Base-by-base conservation (phyloP, 2,329 filamentous ascomycete species). In the Proliferodiscus dingleyae region DNA sequence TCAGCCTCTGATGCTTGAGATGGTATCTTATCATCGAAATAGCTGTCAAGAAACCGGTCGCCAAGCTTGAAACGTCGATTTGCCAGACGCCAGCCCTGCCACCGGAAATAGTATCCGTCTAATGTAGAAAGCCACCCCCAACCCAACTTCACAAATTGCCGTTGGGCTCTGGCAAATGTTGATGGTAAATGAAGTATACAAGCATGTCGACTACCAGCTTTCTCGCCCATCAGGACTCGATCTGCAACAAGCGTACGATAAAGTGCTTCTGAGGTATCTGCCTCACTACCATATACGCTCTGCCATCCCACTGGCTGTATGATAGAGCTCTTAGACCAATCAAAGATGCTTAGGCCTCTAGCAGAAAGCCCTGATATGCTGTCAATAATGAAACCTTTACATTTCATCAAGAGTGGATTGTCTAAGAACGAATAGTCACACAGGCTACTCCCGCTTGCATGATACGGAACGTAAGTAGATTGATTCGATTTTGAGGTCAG, bases 341-440 rank as follows among this genome's bases (percentile, higher is more conserved):
- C 26, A 23, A 53, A 53, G 21, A 44, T 50, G 16, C 48, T 46
- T 3, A 18, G 3, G 28, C 29, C 52, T n/a, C 46, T 38, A n/a
- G 51, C 46, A 9, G 26, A 24, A 10, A 55, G 44, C 13, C 46
- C 50, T n/a, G 19, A 32, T 16, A 53, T 16, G 2, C 22, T 37
- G 28, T 53, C 52, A 4, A 53, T 24, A 5, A 53, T n/a, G 26
- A 55, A 51, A 1, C 52, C 52, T 15, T 11, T 26, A 26, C 50
- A 51, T 4, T 16, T 43, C 5, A 55, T 30, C n/a, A 29, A 21
- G n/a, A 45, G 15, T n/a, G 30, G 28, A 33, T 46, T 18, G 11
- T 46, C 29, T 2, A 42, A 43, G 24, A 51, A 51, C n/a, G 19
- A 40, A 15, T 36, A 15, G 10, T 49, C 18, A 3, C 16, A n/a